Evolutionary conservation across 148 eudicot genomes (phyloP).

Genomic region (Mesembryanthemum crystallinum): DNA sequence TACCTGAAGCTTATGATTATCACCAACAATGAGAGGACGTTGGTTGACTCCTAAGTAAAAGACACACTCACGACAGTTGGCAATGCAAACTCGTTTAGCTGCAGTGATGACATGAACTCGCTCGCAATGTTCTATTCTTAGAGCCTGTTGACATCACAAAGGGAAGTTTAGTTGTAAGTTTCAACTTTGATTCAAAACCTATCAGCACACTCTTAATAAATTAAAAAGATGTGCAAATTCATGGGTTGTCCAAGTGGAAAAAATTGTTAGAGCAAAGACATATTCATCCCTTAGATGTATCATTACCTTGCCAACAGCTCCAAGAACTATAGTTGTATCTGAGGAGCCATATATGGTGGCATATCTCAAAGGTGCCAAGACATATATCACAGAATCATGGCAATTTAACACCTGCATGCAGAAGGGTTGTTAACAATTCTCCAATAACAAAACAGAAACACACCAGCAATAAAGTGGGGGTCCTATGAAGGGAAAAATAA

Average conservation of each 20-base stretch:
- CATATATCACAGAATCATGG: constrained; percentile 87
- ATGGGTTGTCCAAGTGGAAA: neutral
- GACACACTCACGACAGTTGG: constrained; percentile 95
- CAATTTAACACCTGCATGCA: constrained; percentile 73
- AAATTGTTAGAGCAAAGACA: neutral
- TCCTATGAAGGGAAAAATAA: neutral
- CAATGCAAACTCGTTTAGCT: constrained; percentile 86
- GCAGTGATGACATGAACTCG: constrained; percentile 91
- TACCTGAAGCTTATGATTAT: constrained; percentile 98
- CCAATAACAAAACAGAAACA: neutral
- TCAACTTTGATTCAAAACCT: constrained; percentile 17
- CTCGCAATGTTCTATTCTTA: constrained; percentile 96
- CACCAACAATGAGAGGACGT: constrained; percentile 90
- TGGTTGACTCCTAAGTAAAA: constrained; percentile 95
- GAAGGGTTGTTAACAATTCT: neutral
- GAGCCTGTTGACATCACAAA: constrained; percentile 49
- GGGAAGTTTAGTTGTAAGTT: constrained; percentile 3
- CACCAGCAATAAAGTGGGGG: neutral
- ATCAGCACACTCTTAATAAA: neutral
- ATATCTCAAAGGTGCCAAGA: constrained; percentile 82
- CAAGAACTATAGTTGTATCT: constrained; percentile 89
- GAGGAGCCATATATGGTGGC: constrained; percentile 97
- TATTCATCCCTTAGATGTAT: neutral
- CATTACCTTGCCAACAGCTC: constrained; percentile 97
- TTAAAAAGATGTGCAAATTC: constrained; percentile 7